Conservation (phyloP, 208 protist species). For the Vickermania spadyakhi region DNA sequence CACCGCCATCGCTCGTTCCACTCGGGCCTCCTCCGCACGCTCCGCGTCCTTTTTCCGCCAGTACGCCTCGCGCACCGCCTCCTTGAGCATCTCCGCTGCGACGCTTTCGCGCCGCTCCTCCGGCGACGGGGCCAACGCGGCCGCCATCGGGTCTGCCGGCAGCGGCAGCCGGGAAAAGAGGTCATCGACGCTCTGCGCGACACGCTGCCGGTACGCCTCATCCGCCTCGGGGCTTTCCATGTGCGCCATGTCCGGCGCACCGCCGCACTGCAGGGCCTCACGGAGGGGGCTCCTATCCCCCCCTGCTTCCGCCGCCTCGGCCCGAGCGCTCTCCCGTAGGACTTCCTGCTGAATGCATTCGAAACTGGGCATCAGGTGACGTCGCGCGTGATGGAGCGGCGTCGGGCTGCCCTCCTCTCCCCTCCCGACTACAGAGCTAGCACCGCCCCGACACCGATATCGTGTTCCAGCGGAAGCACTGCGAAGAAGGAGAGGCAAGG, state of each 20-base stretch:
- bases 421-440: no score
- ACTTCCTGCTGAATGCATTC: slow-evolving; percentile 36
- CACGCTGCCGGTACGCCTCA: slow-evolving; percentile 27
- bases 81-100: slow-evolving; percentile 53
- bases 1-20: slow-evolving; percentile 48
- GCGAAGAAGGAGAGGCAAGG: background rate
- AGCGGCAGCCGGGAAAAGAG: slow-evolving; percentile 66
- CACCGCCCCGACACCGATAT: background rate
- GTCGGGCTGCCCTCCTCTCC: background rate
- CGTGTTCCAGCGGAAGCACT: background rate
- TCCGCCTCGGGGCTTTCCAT: slow-evolving; percentile 82
- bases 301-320: background rate
- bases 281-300: slow-evolving; percentile 40
- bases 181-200: slow-evolving; percentile 41
- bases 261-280: slow-evolving; percentile 30
- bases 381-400: background rate
- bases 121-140: slow-evolving; percentile 54
- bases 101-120: slow-evolving; percentile 62
- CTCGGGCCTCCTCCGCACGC: slow-evolving; percentile 52
- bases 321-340: slow-evolving; percentile 13
- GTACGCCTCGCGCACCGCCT: slow-evolving; percentile 76
- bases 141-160: slow-evolving; percentile 71
- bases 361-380: no score
- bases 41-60: slow-evolving; percentile 37
- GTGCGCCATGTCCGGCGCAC: slow-evolving; percentile 25